phyloP scores from a whole-genome alignment of 1,139 yeast species.

The Kurtzmaniella quercitrusa region DNA sequence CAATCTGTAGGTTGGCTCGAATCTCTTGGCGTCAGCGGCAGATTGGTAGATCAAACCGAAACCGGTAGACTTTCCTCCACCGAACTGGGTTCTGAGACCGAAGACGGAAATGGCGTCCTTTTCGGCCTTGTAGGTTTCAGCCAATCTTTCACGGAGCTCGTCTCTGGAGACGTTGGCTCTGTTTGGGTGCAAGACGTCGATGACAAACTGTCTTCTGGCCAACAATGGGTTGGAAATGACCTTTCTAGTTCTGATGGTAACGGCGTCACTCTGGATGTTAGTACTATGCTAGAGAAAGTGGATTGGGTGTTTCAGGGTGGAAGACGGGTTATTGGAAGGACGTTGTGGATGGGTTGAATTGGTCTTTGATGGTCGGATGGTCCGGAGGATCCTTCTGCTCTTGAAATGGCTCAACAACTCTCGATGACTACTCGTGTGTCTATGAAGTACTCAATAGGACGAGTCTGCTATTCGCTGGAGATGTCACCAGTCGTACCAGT shows the following conservation, averaged over 20 bases:
- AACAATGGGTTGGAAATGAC: slow-evolving; percentile 99
- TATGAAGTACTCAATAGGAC: too few species aligned
- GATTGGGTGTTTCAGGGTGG: too few species aligned
- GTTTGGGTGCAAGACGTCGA: slow-evolving; percentile 99
- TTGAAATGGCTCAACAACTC: too few species aligned
- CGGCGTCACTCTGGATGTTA: slow-evolving; percentile 85
- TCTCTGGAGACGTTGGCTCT: slow-evolving; percentile 99
- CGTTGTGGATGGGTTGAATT: too few species aligned
- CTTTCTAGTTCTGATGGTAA: slow-evolving; percentile 99
- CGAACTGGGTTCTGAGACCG: slow-evolving; percentile 99
- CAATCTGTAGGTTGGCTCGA: slow-evolving; percentile 99
- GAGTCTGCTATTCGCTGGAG: too few species aligned
- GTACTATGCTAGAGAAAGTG: slow-evolving; percentile 15
- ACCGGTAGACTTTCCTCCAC: slow-evolving; percentile 99
- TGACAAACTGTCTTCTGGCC: slow-evolving; percentile 99
- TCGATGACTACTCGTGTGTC: too few species aligned
- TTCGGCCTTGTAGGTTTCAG: slow-evolving; percentile 96
- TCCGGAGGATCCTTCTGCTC: too few species aligned
- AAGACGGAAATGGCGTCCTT: slow-evolving; percentile 98
- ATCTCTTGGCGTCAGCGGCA: slow-evolving; percentile 95
- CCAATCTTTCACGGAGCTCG: slow-evolving; percentile 97
- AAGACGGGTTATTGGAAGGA: too few species aligned
- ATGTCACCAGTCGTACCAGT: too few species aligned
- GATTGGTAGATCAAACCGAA: slow-evolving; percentile 99
- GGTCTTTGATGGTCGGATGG: too few species aligned